Evolutionary conservation across 2,329 filamentous ascomycete genomes (phyloP).

Genomic region (Dactylellina parvicollis): DNA sequence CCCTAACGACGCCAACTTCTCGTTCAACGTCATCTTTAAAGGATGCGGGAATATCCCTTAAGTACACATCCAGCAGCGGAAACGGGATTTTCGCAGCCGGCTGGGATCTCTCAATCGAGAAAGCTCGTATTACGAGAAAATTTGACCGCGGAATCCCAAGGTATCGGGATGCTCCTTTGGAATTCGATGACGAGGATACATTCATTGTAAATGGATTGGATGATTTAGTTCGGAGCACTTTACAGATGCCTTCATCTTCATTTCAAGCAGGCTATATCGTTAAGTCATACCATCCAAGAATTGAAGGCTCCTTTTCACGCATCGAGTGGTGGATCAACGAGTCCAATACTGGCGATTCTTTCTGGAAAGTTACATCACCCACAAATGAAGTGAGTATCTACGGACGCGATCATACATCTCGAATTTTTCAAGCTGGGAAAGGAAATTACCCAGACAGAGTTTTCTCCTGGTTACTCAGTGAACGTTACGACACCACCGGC

Average conservation of each 20-base stretch:
- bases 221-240: conserved; percentile 57
- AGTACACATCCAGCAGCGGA: conserved; percentile 58
- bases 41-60: conserved; percentile 41
- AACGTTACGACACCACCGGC: conserved; percentile 53
- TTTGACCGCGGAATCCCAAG: conserved; percentile 55
- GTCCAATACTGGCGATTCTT: conserved; percentile 17
- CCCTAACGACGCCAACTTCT: background rate
- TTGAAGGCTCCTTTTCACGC: conserved; percentile 49
- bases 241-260: too few species aligned
- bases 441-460: conserved; percentile 10
- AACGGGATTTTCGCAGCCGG: conserved; percentile 58
- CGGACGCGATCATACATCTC: conserved; percentile 18
- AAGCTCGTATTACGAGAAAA: conserved; percentile 56
- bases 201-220: conserved; percentile 56
- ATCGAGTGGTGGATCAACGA: conserved; percentile 56
- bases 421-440: conserved; percentile 20
- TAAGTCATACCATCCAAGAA: conserved; percentile 54
- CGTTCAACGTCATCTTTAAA: background rate
- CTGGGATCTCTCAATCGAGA: conserved; percentile 54
- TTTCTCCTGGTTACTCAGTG: conserved; percentile 55
- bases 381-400: conserved; percentile 53
- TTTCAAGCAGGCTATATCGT: too few species aligned
- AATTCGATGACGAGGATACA: conserved; percentile 49
- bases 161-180: too few species aligned
- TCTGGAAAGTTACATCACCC: conserved; percentile 53